A percentile compares a stretch with the other conserved stretches of the same genome.
Evolutionary conservation across 2,329 filamentous ascomycete genomes (phyloP).

Genomic region (Ophiocordyceps camponoti-leonardi): DNA sequence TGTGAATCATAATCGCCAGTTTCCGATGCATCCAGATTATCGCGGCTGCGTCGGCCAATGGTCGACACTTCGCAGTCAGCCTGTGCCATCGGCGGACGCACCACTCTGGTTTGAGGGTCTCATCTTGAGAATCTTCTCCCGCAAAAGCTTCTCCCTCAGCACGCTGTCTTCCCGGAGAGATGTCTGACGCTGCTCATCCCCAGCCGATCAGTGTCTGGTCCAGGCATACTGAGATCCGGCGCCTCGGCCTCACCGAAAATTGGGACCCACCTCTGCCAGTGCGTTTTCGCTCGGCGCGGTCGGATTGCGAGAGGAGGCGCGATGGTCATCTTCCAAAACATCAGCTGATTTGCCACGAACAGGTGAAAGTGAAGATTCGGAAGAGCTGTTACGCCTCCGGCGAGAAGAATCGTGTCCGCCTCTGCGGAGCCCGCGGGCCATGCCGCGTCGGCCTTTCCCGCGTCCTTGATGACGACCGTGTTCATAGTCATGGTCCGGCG

Average conservation of each 20-base stretch:
- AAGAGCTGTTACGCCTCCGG: constrained; percentile 32
- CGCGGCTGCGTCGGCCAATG: background rate
- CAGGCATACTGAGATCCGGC: background rate
- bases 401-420: constrained; percentile 4
- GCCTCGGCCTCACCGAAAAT: constrained; percentile 1
- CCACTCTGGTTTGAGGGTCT: constrained; percentile 9
- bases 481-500: constrained; percentile 2
- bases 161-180: background rate
- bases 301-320: constrained; percentile 6
- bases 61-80: constrained; percentile 6
- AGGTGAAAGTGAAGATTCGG: constrained; percentile 31
- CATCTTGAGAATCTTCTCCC: constrained; percentile 1
- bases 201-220: constrained; percentile 4
- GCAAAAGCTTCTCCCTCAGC: constrained; percentile 1
- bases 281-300: constrained; percentile 4
- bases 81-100: constrained; percentile 1
- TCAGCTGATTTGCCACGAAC: constrained; percentile 38
- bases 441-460: constrained; percentile 1
- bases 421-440: background rate
- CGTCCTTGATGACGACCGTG: constrained; percentile 1
- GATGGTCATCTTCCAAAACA: constrained; percentile 22
- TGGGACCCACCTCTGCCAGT: constrained; percentile 10
- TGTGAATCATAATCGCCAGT: background rate
- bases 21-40: background rate
- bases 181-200: constrained; percentile 3